Conservation (phyloP, 345 rosid genomes). For the Hypericum androsaemum region DNA sequence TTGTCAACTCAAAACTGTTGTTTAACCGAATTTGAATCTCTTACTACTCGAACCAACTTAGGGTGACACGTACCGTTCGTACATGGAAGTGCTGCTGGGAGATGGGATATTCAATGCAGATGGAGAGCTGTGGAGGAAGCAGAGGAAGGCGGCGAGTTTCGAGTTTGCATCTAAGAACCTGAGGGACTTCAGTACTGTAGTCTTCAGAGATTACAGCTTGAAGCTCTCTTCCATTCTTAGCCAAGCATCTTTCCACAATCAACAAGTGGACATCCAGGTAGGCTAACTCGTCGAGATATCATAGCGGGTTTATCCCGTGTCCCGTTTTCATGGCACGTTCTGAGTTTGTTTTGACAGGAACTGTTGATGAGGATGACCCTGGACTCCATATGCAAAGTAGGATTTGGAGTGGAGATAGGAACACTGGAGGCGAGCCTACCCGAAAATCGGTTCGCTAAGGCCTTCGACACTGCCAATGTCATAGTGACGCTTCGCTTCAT, state of each 20-base stretch:
- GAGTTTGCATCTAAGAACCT: constrained; percentile 94
- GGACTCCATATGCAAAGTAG: constrained; percentile 92
- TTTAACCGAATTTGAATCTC: too few relatives aligned
- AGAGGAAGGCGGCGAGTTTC: constrained; percentile 89
- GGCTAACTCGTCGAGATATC: background rate
- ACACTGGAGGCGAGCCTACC: constrained; percentile 61
- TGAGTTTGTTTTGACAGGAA: constrained; percentile 29
- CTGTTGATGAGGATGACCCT: constrained; percentile 85
- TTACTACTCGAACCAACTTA: constrained; percentile 5
- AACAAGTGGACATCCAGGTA: constrained; percentile 85
- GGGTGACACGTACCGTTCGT: constrained; percentile 89
- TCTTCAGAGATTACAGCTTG: constrained; percentile 74
- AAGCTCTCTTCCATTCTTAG: constrained; percentile 60
- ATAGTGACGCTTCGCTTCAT: constrained; percentile 82
- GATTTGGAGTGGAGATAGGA: constrained; percentile 91
- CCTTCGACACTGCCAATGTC: constrained; percentile 77
- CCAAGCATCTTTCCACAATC: constrained; percentile 38
- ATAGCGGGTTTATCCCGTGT: background rate
- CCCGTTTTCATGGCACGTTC: background rate
- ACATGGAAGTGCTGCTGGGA: constrained; percentile 89
- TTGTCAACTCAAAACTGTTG: too few relatives aligned
- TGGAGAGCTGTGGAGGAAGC: constrained; percentile 87
- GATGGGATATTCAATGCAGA: constrained; percentile 86
- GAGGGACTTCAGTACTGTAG: constrained; percentile 77
- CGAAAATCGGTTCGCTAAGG: constrained; percentile 63